phyloP scores from a whole-genome alignment of 768 basidiomycete species.

The Lactarius indigo region DNA sequence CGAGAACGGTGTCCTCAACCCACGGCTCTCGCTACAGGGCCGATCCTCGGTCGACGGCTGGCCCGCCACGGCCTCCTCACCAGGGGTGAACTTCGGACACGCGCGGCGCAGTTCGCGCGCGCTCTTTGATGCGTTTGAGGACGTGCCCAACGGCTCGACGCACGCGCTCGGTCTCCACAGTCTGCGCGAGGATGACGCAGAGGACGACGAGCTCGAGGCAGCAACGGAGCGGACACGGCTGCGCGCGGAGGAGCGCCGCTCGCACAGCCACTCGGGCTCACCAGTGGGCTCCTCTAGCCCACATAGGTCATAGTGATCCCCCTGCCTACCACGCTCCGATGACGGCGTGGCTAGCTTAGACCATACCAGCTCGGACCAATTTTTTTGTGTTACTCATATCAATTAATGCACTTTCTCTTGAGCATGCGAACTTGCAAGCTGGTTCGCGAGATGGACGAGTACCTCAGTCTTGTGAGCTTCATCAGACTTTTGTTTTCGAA shows the following conservation, averaged over 20 bases:
- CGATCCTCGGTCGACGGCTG: conserved; percentile 79
- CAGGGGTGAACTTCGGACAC: conserved; percentile 31
- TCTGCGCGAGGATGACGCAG: conserved; percentile 62
- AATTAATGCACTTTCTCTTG: conserved; percentile 6
- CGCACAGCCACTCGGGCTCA: conserved; percentile 15
- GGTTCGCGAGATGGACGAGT: background rate
- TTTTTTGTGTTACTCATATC: conserved; percentile 11
- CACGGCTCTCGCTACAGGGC: conserved; percentile 76
- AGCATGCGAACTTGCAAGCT: background rate
- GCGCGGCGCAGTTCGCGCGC: conserved; percentile 62
- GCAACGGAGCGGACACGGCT: conserved; percentile 45
- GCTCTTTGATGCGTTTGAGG: conserved; percentile 76
- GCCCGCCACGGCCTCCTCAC: conserved; percentile 40
- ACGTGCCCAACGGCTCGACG: conserved; percentile 36
- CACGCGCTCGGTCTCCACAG: conserved; percentile 55
- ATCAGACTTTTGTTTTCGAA: no score
- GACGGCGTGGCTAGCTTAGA: conserved; percentile 1
- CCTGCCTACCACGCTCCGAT: background rate
- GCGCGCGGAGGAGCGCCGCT: conserved; percentile 33
- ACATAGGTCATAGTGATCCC: conserved; percentile 10
- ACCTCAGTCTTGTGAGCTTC: background rate
- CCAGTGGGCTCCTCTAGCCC: background rate
- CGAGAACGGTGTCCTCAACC: conserved; percentile 68
- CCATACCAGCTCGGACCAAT: background rate
- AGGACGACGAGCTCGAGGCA: conserved; percentile 44